These are phyloP conservation scores for Mortierella alpina DNA, from an alignment of 192 early-diverging fungal genomes.

Conservation along the genomic window DNA sequence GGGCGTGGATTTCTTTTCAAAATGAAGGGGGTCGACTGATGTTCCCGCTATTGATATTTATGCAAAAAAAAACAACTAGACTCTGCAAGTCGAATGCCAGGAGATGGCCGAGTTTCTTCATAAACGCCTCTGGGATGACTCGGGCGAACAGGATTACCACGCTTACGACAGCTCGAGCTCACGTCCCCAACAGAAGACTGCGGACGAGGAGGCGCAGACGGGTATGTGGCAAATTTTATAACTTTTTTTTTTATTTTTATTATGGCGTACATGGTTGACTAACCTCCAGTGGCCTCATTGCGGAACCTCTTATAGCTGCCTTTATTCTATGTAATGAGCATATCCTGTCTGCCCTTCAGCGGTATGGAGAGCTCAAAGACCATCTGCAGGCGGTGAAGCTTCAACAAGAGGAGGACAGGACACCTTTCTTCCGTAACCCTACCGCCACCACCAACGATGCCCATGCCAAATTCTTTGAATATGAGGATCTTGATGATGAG, in stretches of 20 bases:
- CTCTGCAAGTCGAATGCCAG: constrained; percentile 33
- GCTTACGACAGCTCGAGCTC: constrained; percentile 10
- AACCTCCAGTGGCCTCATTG: background rate
- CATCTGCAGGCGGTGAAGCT: constrained; percentile 31
- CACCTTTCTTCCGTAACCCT: background rate
- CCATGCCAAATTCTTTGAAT: background rate
- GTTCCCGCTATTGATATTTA: background rate
- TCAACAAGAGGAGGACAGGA: constrained; percentile 26
- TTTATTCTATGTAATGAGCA: constrained; percentile 33
- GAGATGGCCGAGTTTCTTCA: constrained; percentile 38
- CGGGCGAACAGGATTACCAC: constrained; percentile 10
- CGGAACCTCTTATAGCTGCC: background rate
- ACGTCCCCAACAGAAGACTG: constrained; percentile 15
- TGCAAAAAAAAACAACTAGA: constrained; percentile 12
- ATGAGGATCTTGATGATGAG: background rate
- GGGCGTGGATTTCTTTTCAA: background rate
- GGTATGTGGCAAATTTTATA: constrained; percentile 13
- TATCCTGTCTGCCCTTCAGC: constrained; percentile 16
- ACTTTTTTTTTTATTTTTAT: constrained; percentile 3
- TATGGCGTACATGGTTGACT: background rate
- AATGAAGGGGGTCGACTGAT: background rate
- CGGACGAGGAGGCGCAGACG: constrained; percentile 44
- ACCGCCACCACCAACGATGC: constrained; percentile 2
- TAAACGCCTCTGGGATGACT: constrained; percentile 45
- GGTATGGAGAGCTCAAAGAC: constrained; percentile 37